Conservation (phyloP, 192 early-diverging fungal genomes). For the Irineochytrium annulatum region DNA sequence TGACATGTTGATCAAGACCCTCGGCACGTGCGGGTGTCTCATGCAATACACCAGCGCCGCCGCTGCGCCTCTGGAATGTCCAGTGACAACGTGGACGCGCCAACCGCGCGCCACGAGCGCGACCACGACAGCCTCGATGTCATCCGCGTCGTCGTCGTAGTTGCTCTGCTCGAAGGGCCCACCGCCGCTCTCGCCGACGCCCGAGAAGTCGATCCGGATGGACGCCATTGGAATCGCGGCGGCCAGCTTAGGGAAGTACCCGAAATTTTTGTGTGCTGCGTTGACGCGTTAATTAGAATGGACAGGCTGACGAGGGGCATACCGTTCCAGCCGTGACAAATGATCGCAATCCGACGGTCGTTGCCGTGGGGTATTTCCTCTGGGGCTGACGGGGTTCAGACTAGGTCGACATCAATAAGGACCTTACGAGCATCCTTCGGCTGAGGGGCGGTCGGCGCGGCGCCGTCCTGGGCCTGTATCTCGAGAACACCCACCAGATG, state of each 20-base stretch:
- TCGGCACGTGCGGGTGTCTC: neutral
- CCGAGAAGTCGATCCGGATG: constrained; percentile 45
- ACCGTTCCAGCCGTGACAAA: constrained; percentile 6
- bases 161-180: neutral
- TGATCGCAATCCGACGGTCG: neutral
- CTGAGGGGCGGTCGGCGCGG: too few relatives aligned
- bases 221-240: constrained; percentile 6
- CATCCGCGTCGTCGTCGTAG: constrained; percentile 1
- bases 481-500: too few relatives aligned
- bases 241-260: neutral
- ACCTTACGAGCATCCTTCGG: too few relatives aligned
- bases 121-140: neutral
- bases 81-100: neutral
- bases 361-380: neutral
- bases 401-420: too few relatives aligned
- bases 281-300: neutral
- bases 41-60: neutral
- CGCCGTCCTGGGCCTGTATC: too few relatives aligned
- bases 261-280: neutral
- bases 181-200: constrained; percentile 38
- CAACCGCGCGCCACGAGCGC: neutral
- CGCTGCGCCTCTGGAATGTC: neutral
- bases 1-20: neutral
- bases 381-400: neutral
- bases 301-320: neutral